Conservation (phyloP, 225 moss, liverwort and hornwort species). For the Thuidium tamariscinum region DNA sequence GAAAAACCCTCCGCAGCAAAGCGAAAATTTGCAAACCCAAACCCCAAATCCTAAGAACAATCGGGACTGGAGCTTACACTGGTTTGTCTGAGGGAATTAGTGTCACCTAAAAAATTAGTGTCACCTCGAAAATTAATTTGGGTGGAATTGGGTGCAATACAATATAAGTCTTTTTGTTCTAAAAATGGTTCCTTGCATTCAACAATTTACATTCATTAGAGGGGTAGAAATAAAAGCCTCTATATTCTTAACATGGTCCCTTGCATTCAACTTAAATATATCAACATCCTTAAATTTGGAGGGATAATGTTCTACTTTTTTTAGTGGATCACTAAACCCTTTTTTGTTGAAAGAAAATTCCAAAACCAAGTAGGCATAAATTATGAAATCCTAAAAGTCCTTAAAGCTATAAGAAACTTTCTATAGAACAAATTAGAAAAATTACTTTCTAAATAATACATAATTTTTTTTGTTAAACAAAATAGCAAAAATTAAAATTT, state of each 20-base stretch:
- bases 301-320: too few relatives aligned
- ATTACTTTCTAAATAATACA: background rate
- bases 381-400: background rate
- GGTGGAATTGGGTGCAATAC: too few relatives aligned
- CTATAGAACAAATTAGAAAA: background rate
- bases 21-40: background rate
- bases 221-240: background rate
- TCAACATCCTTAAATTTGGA: background rate
- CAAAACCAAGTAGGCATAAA: background rate
- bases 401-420: background rate
- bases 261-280: background rate
- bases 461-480: background rate
- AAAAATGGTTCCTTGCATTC: background rate
- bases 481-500: background rate
- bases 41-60: background rate
- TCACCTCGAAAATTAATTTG: background rate
- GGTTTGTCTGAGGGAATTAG: background rate
- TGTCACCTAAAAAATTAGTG: background rate
- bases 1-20: background rate
- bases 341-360: background rate
- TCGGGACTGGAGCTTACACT: too few relatives aligned
- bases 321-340: background rate
- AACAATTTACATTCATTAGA: background rate
- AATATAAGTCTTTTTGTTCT: rapidly evolving
- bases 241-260: background rate